Evolutionary conservation across 2,329 filamentous ascomycete species (phyloP).

Genomic region (Orbilia javanica): DNA sequence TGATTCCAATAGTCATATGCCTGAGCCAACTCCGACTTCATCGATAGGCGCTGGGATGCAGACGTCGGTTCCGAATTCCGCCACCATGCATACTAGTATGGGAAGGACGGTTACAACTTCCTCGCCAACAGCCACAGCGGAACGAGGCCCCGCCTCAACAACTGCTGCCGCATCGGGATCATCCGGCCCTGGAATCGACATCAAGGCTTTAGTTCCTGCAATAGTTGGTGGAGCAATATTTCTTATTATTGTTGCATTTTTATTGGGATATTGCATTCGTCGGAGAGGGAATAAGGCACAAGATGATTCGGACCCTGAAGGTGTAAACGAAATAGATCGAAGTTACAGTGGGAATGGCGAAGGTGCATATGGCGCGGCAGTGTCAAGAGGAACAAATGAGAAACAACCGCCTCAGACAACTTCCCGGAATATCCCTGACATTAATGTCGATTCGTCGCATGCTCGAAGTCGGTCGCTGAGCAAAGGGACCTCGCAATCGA

Average conservation of each 20-base stretch:
- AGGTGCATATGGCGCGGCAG: conserved; percentile 9
- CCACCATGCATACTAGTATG: conserved; percentile 33
- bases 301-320: conserved; percentile 28
- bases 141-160: conserved; percentile 20
- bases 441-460: conserved; percentile 48
- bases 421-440: conserved; percentile 40
- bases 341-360: conserved; percentile 13
- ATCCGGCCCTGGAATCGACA: conserved; percentile 24
- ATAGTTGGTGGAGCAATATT: conserved; percentile 52
- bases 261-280: conserved; percentile 55
- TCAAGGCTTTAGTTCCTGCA: conserved; percentile 39
- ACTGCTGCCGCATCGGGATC: conserved; percentile 9
- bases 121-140: conserved; percentile 25
- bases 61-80: conserved; percentile 20
- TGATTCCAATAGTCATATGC: neutral
- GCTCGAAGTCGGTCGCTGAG: conserved; percentile 47
- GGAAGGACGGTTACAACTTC: conserved; percentile 15
- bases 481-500: conserved; percentile 56
- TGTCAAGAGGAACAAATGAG: conserved; percentile 30
- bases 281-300: conserved; percentile 19
- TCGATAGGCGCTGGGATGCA: conserved; percentile 22
- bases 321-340: conserved; percentile 50
- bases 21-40: conserved; percentile 13
- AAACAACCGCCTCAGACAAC: conserved; percentile 27
- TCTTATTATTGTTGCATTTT: conserved; percentile 50